A percentile compares a stretch with the other conserved stretches of the same genome.
These are phyloP conservation scores for Bipolaris victoriae DNA, from an alignment of 2,329 filamentous ascomycete species.

Conservation along the genomic window DNA sequence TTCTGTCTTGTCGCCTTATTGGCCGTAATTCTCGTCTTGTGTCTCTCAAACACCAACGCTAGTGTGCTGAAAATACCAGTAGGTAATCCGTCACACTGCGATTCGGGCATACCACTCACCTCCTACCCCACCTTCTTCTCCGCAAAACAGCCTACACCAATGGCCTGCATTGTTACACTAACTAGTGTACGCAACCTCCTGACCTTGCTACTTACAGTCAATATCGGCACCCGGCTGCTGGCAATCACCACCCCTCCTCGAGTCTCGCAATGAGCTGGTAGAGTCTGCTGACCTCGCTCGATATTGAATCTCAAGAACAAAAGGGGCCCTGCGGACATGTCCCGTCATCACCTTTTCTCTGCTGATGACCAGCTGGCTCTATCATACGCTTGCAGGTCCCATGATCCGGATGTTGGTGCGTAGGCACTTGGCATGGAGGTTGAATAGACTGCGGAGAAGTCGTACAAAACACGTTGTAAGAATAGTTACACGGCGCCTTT, in stretches of 20 bases:
- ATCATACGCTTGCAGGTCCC: conserved; percentile 1
- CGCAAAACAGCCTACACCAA: neutral
- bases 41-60: neutral
- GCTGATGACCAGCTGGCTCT: neutral
- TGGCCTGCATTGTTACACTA: neutral
- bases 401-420: neutral
- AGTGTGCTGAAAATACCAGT: too few species aligned
- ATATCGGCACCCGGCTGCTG: conserved; percentile 4
- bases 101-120: neutral
- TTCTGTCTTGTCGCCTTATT: neutral
- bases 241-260: neutral
- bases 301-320: neutral
- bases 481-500: too few species aligned
- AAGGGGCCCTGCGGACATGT: neutral
- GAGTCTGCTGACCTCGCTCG: conserved; percentile 7
- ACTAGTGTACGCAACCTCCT: neutral
- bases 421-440: neutral
- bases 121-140: neutral
- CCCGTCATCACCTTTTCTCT: neutral
- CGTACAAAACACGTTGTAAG: neutral
- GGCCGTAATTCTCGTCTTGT: neutral
- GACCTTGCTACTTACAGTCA: neutral
- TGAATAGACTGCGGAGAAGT: neutral
- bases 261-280: neutral
- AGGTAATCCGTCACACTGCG: neutral